Evolutionary conservation across 768 basidiomycete species (phyloP), one percentile per base, ranked within the genome.

Genomic region (Auriscalpium orientale): DNA sequence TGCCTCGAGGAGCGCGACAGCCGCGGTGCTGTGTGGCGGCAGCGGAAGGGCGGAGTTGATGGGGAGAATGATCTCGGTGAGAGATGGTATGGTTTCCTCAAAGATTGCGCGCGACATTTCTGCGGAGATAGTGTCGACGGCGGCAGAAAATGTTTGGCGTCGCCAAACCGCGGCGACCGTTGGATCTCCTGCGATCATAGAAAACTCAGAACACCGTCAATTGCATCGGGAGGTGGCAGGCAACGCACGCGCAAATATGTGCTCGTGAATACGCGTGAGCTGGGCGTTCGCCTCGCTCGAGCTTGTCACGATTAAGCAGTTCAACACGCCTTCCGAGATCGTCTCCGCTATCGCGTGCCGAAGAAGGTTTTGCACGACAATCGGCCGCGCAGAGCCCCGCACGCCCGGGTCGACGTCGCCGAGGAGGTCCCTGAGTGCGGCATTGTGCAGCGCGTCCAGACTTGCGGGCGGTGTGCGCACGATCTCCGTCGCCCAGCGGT

Each of bases 111-210:
- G 63, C 0, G 82, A 77, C 79, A 90, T 87, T 51, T 86, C 84
- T 7, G 83, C 79, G 0, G 88, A 84, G 68, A 84, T 86, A 1
- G 78, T 68, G 36, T 91, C 89, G 52, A 94, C 87, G 4, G 91
- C 89, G 0, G 91, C 91, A 11, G 87, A 85, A 71, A 91, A 92
- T 3, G 91, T 93, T 67, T 94, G 91, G 11, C 90, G 81, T 21
- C 91, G 82, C 91, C 91, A 94, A 18, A 94, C 91, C 43, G 82
- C 80, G 0, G 91, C 91, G n/a, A 94, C 89, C 4, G 89, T 84
- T 12, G 91, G 85, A 64, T 93, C 89, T 51, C 89, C 89, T 92
- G 63, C 2, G 22, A 28, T 28, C 22, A 28, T 28, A 28, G 5
- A 28, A 28, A 5, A 28, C 22, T 28, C 22, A 28, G 22, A 28